Evolutionary conservation across 1,139 yeast species (phyloP), one percentile per base, ranked within the genome.

Genomic region (Saccharomyces hybrid): DNA sequence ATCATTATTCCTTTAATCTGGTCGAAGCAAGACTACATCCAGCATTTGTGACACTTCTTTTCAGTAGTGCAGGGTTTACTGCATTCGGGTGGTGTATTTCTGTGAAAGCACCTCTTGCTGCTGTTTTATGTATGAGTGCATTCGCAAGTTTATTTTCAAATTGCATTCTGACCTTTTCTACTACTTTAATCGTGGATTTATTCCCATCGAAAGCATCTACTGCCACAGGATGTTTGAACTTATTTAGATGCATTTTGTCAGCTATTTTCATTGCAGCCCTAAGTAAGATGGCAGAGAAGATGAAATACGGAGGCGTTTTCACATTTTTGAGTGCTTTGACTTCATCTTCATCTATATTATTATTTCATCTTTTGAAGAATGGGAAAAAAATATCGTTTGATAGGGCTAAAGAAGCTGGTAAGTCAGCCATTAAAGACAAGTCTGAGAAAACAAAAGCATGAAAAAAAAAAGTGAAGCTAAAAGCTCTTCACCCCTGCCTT

Each of bases 11-110:
- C 42, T 76, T 80, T 60, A 73, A 70, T 61, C 73, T 82, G 27
- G 76, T 79, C 56, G 73, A 72, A 46, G 78, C 83, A 5, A 73
- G 88, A 49, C 66, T 83, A 49, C 64, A 65, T 38, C 66, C 68
- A 47, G 72, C 70, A 34, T 68, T 74, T 1, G 58, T 73, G 28
- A 78, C 82, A 4, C 58, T 67, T 24, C 16, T 66, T 2, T 48
- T 76, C 2, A 65, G 75, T 24, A 61, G 76, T n/a, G 63, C 67
- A 3, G 76, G 81, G 0, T 68, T 78, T 3, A 58, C 82, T 1
- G 69, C 81, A 0, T 87, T 80, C 71, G 95, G 93, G 1, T 88
- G 96, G 95, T 78, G 87, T 52, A 62, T 87, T 5, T 73, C 79
- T 48, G 65, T 75, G 28, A 67, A 74, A 11, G 78, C 77, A 0